Evolutionary conservation across 306 rosid genomes (phyloP), one percentile per base, ranked within the genome.

Genomic region (Chamaecrista fasciculata): DNA sequence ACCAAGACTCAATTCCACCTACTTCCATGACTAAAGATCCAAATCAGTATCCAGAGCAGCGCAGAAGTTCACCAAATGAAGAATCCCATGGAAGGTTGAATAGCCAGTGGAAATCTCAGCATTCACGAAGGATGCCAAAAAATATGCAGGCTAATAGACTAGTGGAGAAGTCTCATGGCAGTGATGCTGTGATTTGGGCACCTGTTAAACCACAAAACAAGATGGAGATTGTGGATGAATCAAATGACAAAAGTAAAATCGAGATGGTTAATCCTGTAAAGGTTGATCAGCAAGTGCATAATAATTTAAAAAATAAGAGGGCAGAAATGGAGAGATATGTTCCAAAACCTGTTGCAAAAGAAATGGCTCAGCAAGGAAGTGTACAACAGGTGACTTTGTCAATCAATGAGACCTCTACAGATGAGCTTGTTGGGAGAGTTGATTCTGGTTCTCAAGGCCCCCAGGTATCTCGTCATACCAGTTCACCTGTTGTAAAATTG

Each of bases 321-420:
- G 96, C 98, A 39, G 98, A 93, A 67, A 80, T 88, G 79, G 98
- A 93, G 85, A 87, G 90, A 75, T 93, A 93, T 79, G 74, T 90
- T 69, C 97, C 98, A 63, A 93, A 93, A 66, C 97, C 96, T 64
- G 95, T 83, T 60, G 96, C 96, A 59, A 93, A 93, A 84, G 98
- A 93, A 73, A 81, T 89, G 96, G 91, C 88, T 53, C 90, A 87
- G 67, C 96, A 93, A 74, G 97, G 88, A 83, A 79, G 76, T 66
- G 70, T 53, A 36, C 86, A 84, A 47, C 74, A 50, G 50, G 67
- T 60, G 72, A 71, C 73, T 63, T 81, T 83, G 51, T 55, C 80
- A 31, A 58, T 62, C 69, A 79, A 71, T 81, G 89, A 78, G 74
- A 72, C 67, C 69, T 44, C 71, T 40, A 20, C 66, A 7, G 83